Evolutionary conservation across 805 yeast species (phyloP), one percentile per base, ranked within the genome.

Genomic region (Saturnispora kantuleensis): DNA sequence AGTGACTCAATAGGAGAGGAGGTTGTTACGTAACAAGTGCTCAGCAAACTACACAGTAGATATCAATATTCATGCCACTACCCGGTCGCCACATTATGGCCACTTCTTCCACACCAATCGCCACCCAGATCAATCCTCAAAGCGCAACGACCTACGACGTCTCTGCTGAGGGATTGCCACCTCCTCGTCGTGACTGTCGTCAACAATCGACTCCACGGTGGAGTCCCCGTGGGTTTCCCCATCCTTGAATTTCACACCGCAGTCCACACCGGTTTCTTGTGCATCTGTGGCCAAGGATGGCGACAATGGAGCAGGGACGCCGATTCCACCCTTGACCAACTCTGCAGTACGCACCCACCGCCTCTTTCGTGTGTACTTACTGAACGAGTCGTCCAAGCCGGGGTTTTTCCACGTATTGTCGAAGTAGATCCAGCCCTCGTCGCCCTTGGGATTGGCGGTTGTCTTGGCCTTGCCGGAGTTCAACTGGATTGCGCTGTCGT

Each of bases 341-440:
- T 86, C 95, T 0, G 98, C 98, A 1, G 95, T 86, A 51, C 98
- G 76, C 12, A 90, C 76, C 98, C 98, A 90, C 59, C 97, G 74
- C 67, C 98, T 77, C 59, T 96, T 76, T 62, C 98, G 76, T 5
- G 97, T 90, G 58, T 88, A 90, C 61, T 87, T 88, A 18, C 93
- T 78, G 63, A 79, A 89, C 3, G 93, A 74, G 59, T 89, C 95
- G 45, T 85, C 96, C 1, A 93, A 77, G 1, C 88, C 68, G 13
- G 97, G 96, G 52, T 78, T 79, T 54, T 84, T 85, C 98, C 98
- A 90, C 3, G 95, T 82, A 59, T 88, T 93, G 61, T 90, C 97
- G 56, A 77, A 86, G 63, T 81, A 90, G 41, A 90, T 77, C 64
- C 73, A 90, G 0, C 96, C 97, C 47, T 87, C 96, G 58, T 84